phyloP scores from a whole-genome alignment of 495 filamentous ascomycete genomes.

The Cercophora samala region DNA sequence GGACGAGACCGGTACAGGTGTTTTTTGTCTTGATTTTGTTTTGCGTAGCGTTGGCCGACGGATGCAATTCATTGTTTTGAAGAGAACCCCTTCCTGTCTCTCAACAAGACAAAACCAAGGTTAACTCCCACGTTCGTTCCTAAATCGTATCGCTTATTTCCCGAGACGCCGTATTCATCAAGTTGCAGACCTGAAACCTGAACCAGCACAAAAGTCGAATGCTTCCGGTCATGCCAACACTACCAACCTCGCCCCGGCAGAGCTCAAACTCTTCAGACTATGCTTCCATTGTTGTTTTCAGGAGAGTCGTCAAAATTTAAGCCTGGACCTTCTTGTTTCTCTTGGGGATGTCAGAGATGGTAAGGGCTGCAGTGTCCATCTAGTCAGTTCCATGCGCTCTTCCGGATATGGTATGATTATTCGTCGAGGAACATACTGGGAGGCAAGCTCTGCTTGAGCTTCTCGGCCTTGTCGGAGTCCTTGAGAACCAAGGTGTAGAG shows the following conservation, averaged over 20 bases:
- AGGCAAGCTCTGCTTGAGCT: constrained; percentile 98
- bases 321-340: constrained; percentile 45
- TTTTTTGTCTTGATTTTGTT: constrained; percentile 7
- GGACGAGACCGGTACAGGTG: neutral
- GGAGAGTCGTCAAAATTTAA: constrained; percentile 21
- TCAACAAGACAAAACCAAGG: neutral
- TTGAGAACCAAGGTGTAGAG: constrained; percentile 97
- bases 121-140: constrained; percentile 14
- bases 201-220: constrained; percentile 22
- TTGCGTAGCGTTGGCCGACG: constrained; percentile 22
- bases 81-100: constrained; percentile 16
- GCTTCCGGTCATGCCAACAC: constrained; percentile 21
- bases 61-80: constrained; percentile 28
- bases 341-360: constrained; percentile 49
- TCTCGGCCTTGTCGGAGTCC: constrained; percentile 98
- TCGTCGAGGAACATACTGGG: constrained; percentile 63
- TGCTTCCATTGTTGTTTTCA: constrained; percentile 13
- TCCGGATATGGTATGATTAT: neutral
- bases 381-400: constrained; percentile 14
- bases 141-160: constrained; percentile 18
- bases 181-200: constrained; percentile 15
- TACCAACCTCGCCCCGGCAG: neutral
- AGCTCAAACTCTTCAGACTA: constrained; percentile 16
- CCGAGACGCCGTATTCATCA: constrained; percentile 42
- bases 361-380: constrained; percentile 34